Conservation (phyloP, 495 filamentous ascomycete species). For the Tetracladium setigerum region DNA sequence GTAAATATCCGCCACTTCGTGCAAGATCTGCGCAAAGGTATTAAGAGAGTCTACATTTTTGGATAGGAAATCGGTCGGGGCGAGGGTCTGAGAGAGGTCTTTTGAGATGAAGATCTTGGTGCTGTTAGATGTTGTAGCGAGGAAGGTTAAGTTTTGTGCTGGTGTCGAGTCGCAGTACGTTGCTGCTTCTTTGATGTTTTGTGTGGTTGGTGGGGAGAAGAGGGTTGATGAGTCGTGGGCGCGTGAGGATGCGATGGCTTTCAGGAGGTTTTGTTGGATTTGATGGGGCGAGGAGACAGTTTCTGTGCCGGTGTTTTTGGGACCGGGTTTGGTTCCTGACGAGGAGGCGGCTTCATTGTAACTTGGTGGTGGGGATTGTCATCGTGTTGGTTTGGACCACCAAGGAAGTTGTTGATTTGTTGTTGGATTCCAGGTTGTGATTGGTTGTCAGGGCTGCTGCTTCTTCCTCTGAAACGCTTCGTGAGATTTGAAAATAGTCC, state of each 20-base stretch:
- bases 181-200: conserved; percentile 70
- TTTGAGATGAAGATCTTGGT: conserved; percentile 68
- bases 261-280: conserved; percentile 59
- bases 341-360: conserved; percentile 15
- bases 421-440: too few relatives aligned
- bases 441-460: conserved; percentile 22
- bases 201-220: conserved; percentile 62
- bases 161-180: conserved; percentile 84
- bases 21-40: conserved; percentile 61
- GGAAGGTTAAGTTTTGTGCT: conserved; percentile 70
- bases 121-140: conserved; percentile 59
- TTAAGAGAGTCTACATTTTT: conserved; percentile 56
- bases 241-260: conserved; percentile 74
- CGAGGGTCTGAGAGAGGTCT: conserved; percentile 29
- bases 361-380: conserved; percentile 7
- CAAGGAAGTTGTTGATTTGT: conserved; percentile 32
- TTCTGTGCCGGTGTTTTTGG: conserved; percentile 15
- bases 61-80: conserved; percentile 48
- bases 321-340: background rate
- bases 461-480: conserved; percentile 57
- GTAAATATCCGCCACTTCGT: conserved; percentile 65
- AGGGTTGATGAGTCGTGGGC: conserved; percentile 65
- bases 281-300: conserved; percentile 47
- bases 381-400: conserved; percentile 10
- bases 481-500: conserved; percentile 59